A percentile compares a stretch with the other conserved stretches of the same genome.
phyloP scores from a whole-genome alignment of 2,329 filamentous ascomycete species.

The Thermomyces lanuginosus region DNA sequence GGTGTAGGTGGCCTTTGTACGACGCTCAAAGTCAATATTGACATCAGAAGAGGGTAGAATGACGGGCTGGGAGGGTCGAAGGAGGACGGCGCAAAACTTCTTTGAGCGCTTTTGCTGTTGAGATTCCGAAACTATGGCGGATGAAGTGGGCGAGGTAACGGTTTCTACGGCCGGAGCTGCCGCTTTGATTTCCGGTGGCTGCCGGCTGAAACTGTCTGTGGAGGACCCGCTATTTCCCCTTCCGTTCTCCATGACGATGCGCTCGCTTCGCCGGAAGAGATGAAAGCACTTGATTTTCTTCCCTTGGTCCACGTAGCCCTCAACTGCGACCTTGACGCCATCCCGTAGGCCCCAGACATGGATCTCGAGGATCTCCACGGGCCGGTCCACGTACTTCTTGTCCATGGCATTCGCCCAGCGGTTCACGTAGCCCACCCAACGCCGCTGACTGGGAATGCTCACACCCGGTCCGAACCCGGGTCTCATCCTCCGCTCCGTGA shows the following conservation, averaged over 20 bases:
- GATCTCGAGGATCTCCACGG: constrained; percentile 72
- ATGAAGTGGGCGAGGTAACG: constrained; percentile 21
- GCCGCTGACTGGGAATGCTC: constrained; percentile 79
- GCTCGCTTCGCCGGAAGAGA: constrained; percentile 56
- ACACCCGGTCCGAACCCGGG: constrained; percentile 77
- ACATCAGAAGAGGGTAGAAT: constrained; percentile 67
- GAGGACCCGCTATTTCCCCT: constrained; percentile 36
- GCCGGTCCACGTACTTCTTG: constrained; percentile 67
- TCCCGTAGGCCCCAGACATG: constrained; percentile 78
- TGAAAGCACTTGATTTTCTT: constrained; percentile 73
- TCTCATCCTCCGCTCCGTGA: constrained; percentile 76
- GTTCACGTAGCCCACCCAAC: constrained; percentile 79
- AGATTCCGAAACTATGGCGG: constrained; percentile 14
- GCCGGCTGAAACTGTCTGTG: constrained; percentile 11
- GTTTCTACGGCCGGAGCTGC: constrained; percentile 9
- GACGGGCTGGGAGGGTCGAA: constrained; percentile 53
- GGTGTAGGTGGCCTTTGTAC: constrained; percentile 60
- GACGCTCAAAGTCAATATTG: constrained; percentile 75
- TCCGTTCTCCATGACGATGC: constrained; percentile 33
- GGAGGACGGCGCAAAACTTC: constrained; percentile 58
- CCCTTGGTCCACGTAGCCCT: constrained; percentile 77
- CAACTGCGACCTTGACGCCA: constrained; percentile 72
- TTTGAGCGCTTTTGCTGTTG: constrained; percentile 28
- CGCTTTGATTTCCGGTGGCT: constrained; percentile 7
- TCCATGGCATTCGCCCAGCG: constrained; percentile 56